These are phyloP conservation scores for Fusarium ambrosium DNA, from an alignment of 2,329 filamentous ascomycete genomes.

Conservation along the genomic window DNA sequence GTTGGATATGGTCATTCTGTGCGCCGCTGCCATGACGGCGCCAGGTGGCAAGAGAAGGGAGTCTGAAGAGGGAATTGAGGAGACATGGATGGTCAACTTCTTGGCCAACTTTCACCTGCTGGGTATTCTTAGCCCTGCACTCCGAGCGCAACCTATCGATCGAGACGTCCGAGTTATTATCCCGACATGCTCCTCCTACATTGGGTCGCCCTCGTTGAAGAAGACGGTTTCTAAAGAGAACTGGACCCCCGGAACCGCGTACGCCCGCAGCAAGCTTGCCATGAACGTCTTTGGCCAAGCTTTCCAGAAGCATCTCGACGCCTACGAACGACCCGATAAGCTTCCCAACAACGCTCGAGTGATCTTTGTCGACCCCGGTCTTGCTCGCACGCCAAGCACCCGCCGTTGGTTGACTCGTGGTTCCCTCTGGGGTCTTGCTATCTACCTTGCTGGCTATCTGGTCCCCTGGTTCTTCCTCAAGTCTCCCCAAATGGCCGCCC, in stretches of 20 bases:
- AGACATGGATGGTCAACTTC: conserved; percentile 95
- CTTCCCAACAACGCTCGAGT: conserved; percentile 86
- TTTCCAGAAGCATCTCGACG: conserved; percentile 91
- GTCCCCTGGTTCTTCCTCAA: conserved; percentile 92
- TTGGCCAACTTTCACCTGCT: conserved; percentile 96
- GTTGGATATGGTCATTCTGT: conserved; percentile 91
- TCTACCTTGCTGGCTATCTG: conserved; percentile 84
- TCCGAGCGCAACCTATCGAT: conserved; percentile 92
- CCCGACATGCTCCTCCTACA: conserved; percentile 89
- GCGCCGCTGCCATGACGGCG: conserved; percentile 82
- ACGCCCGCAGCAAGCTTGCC: conserved; percentile 79
- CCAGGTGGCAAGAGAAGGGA: conserved; percentile 69
- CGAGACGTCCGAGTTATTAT: conserved; percentile 92
- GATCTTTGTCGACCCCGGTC: conserved; percentile 88
- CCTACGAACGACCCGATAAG: conserved; percentile 86
- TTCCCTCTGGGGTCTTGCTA: conserved; percentile 80
- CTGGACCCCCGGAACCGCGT: conserved; percentile 70
- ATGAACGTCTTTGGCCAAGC: conserved; percentile 90
- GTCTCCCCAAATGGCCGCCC: conserved; percentile 84
- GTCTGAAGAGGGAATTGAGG: conserved; percentile 86
- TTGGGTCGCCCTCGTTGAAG: conserved; percentile 77
- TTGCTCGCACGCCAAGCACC: conserved; percentile 87
- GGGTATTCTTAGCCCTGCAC: conserved; percentile 89
- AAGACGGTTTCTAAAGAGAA: conserved; percentile 63
- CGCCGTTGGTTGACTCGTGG: conserved; percentile 89